Conservation (phyloP, 495 filamentous ascomycete species). For the Neurospora pannonica region DNA sequence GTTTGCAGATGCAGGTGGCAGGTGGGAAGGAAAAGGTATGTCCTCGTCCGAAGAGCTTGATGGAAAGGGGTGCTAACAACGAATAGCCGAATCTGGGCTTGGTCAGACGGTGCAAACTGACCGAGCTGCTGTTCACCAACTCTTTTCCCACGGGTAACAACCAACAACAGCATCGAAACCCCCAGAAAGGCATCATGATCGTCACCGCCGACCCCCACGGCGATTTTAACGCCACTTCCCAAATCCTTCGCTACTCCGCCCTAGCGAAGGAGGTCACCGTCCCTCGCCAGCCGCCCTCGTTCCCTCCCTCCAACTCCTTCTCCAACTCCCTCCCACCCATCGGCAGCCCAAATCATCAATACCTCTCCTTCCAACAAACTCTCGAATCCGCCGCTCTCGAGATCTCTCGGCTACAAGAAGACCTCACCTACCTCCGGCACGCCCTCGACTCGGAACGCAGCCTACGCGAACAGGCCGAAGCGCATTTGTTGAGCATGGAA, state of each 20-base stretch:
- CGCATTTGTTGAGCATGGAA: constrained; percentile 50
- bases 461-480: constrained; percentile 49
- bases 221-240: constrained; percentile 92
- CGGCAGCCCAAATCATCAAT: constrained; percentile 19
- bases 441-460: constrained; percentile 48
- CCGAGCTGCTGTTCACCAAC: constrained; percentile 92
- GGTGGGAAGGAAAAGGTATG: constrained; percentile 64
- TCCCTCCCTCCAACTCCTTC: constrained; percentile 26
- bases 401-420: constrained; percentile 62
- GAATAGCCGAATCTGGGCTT: constrained; percentile 69
- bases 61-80: constrained; percentile 9
- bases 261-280: constrained; percentile 90
- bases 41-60: neutral
- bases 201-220: constrained; percentile 91
- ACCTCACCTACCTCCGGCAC: constrained; percentile 61
- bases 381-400: constrained; percentile 67
- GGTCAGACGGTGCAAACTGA: constrained; percentile 93
- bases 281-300: constrained; percentile 43
- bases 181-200: constrained; percentile 90
- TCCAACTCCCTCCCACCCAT: constrained; percentile 20
- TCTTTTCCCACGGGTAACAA: constrained; percentile 64
- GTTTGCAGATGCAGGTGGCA: constrained; percentile 86
- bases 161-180: constrained; percentile 33
- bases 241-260: constrained; percentile 92
- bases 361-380: constrained; percentile 32